These are phyloP conservation scores for Pythium myriotylum DNA, from an alignment of 352 stramenopile species.

Conservation along the genomic window DNA sequence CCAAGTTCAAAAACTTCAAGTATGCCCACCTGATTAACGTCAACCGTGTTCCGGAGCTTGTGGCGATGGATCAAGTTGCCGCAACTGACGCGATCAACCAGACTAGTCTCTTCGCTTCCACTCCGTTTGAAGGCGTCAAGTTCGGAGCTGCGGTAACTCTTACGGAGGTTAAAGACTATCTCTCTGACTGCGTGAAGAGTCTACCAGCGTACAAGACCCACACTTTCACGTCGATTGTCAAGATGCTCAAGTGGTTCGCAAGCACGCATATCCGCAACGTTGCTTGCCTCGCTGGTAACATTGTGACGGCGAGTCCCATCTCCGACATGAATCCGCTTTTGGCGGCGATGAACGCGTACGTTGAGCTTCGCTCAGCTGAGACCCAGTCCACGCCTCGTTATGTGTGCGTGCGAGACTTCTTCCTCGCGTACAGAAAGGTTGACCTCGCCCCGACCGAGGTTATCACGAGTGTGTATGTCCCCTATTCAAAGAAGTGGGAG, in stretches of 20 bases:
- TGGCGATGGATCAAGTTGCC: conserved; percentile 44
- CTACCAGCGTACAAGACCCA: conserved; percentile 50
- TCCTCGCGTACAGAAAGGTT: conserved; percentile 94
- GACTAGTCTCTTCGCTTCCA: conserved; percentile 33
- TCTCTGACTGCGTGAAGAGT: conserved; percentile 39
- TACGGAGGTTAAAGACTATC: conserved; percentile 65
- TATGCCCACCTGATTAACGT: conserved; percentile 76
- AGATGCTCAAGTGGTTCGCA: conserved; percentile 97
- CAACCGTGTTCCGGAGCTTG: conserved; percentile 66
- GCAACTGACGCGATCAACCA: conserved; percentile 55
- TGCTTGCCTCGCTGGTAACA: conserved; percentile 94
- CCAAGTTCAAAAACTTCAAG: conserved; percentile 92
- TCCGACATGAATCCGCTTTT: conserved; percentile 98
- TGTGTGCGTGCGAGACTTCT: conserved; percentile 91
- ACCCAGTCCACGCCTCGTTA: conserved; percentile 32
- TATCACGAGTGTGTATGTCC: conserved; percentile 92
- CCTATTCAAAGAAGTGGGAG: conserved; percentile 86
- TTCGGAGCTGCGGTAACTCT: conserved; percentile 85
- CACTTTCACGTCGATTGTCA: conserved; percentile 58
- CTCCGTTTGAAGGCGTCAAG: conserved; percentile 61
- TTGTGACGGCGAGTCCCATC: conserved; percentile 97
- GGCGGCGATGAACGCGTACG: conserved; percentile 79
- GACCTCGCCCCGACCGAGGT: conserved; percentile 89
- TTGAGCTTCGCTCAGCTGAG: conserved; percentile 53
- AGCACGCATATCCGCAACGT: conserved; percentile 98